A percentile compares a stretch with the other conserved stretches of the same genome.
These are phyloP conservation scores for Botrytis fragariae DNA, from an alignment of 2,329 filamentous ascomycete species.

Conservation along the genomic window DNA sequence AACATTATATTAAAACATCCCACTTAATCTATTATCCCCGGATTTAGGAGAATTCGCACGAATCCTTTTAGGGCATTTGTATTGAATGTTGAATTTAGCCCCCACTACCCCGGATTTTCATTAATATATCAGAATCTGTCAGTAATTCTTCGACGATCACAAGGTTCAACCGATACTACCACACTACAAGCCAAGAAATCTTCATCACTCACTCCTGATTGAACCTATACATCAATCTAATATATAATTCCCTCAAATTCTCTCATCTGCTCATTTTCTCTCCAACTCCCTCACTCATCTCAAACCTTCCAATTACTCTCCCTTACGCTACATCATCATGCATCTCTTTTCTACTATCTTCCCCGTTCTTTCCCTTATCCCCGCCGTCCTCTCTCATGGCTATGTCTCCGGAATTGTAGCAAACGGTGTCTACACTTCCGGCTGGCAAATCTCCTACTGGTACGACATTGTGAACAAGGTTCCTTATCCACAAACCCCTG, in stretches of 20 bases:
- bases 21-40: not conserved
- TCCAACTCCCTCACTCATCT: not conserved
- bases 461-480: conserved; percentile 24
- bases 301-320: not conserved
- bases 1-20: not conserved
- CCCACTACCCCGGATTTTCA: conserved; percentile 6
- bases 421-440: conserved; percentile 41
- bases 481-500: conserved; percentile 31
- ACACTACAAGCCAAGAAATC: not conserved
- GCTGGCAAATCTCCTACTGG: conserved; percentile 37
- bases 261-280: not conserved
- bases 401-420: conserved; percentile 45
- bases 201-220: not conserved
- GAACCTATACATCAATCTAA: not conserved
- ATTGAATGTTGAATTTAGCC: not conserved
- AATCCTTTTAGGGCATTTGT: not conserved
- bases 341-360: not conserved
- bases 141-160: not conserved
- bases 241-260: not conserved
- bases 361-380: not conserved
- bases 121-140: not conserved
- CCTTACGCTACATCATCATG: not conserved
- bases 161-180: not conserved
- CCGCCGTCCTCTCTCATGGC: conserved; percentile 42
- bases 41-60: not conserved